These are phyloP conservation scores for Thinopyrum elongatum DNA, from an alignment of 176 grass and related monocot species.

Conservation along the genomic window DNA sequence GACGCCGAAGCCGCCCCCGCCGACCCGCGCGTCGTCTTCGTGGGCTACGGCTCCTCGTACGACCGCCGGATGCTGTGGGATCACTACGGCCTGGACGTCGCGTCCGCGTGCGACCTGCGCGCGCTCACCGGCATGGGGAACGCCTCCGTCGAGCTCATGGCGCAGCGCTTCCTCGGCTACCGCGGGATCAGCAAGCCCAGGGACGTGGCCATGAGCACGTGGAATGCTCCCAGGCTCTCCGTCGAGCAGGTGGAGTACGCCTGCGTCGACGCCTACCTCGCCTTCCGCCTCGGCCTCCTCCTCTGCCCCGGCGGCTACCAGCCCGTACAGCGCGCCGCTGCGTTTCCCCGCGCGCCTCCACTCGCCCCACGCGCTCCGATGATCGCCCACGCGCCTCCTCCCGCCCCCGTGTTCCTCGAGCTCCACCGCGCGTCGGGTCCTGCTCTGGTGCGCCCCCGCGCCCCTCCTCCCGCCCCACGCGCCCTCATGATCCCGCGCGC, in stretches of 20 bases:
- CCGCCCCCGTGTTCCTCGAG: neutral
- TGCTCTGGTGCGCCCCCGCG: neutral
- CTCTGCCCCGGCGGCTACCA: conserved; percentile 5
- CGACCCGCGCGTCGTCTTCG: conserved; percentile 41
- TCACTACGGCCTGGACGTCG: conserved; percentile 21
- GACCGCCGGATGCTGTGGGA: conserved; percentile 29
- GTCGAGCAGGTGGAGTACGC: conserved; percentile 34
- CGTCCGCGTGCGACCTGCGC: neutral
- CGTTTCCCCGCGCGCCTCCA: neutral
- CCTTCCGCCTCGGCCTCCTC: conserved; percentile 34
- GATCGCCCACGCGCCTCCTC: neutral
- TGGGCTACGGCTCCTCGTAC: neutral
- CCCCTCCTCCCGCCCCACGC: neutral
- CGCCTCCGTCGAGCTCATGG: conserved; percentile 41
- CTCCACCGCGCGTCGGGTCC: neutral
- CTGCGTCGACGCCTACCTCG: conserved; percentile 42
- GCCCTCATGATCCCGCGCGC: no score
- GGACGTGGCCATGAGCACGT: conserved; percentile 23
- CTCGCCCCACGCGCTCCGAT: neutral
- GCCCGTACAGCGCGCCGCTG: neutral
- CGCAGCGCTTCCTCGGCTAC: conserved; percentile 22
- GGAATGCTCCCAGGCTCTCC: conserved; percentile 30
- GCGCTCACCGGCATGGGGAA: conserved; percentile 18
- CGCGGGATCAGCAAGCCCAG: conserved; percentile 7
- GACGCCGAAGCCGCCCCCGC: neutral